phyloP scores from a whole-genome alignment of 176 grass and related monocot species.

The Lolium perenne region DNA sequence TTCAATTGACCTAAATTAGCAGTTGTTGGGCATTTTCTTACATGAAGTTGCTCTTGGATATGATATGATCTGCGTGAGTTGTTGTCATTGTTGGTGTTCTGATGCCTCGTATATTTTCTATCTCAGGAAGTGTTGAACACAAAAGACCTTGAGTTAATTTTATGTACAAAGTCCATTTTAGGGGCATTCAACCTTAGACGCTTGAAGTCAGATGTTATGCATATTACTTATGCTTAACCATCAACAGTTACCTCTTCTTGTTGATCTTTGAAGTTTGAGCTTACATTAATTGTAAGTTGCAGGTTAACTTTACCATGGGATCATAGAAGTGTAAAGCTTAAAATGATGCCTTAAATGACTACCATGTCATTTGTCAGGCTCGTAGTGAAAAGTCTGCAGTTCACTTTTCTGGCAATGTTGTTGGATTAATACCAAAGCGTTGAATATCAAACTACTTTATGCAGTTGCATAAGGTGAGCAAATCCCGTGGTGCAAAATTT shows the following conservation, averaged over 20 bases:
- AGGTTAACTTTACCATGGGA: constrained; percentile 86
- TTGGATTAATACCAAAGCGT: constrained; percentile 64
- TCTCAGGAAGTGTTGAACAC: constrained; percentile 93
- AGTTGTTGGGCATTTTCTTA: constrained; percentile 3
- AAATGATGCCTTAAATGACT: constrained; percentile 71
- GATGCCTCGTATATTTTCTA: constrained; percentile 98
- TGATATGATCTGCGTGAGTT: constrained; percentile 72
- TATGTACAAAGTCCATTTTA: constrained; percentile 93
- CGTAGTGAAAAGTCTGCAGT: constrained; percentile 50
- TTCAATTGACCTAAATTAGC: constrained; percentile 5
- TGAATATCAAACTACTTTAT: constrained; percentile 97
- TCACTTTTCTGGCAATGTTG: too few relatives aligned
- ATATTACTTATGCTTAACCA: constrained; percentile 34
- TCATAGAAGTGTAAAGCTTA: constrained; percentile 70
- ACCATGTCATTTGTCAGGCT: constrained; percentile 69
- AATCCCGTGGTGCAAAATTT: constrained; percentile 26
- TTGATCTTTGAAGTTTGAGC: constrained; percentile 21
- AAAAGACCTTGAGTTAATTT: constrained; percentile 78
- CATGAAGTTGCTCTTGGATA: constrained; percentile 12
- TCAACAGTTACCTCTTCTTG: constrained; percentile 21
- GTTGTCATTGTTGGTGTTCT: constrained; percentile 98
- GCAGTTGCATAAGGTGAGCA: constrained; percentile 85
- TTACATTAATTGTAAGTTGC: constrained; percentile 19
- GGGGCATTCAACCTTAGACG: constrained; percentile 97
- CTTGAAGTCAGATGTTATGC: constrained; percentile 98